phyloP scores from a whole-genome alignment of 116 monocot genomes.

The Dioscorea cayenensis region DNA sequence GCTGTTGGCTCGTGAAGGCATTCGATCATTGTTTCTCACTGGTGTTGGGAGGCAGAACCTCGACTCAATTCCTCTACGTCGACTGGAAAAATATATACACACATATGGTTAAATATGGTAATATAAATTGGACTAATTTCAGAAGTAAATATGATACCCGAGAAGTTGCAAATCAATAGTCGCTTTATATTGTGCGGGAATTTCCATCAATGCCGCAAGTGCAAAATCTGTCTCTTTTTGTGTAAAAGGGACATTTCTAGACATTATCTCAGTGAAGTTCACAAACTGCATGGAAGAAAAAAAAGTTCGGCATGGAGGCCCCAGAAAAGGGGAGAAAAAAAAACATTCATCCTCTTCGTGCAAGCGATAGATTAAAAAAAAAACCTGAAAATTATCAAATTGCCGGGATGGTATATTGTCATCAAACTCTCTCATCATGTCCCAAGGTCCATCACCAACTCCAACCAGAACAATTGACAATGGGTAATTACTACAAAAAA shows the following conservation, averaged over 20 bases:
- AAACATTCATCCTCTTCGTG: too few relatives aligned
- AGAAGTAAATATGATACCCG: conserved; percentile 24
- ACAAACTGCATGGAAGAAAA: conserved; percentile 46
- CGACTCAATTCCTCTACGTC: conserved; percentile 29
- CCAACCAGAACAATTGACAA: conserved; percentile 89
- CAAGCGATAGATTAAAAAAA: background rate
- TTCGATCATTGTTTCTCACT: conserved; percentile 19
- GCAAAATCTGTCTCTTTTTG: conserved; percentile 73
- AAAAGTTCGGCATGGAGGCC: background rate
- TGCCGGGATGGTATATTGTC: conserved; percentile 81
- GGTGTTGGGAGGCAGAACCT: conserved; percentile 61
- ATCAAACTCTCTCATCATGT: conserved; percentile 90
- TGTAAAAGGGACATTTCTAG: conserved; percentile 29
- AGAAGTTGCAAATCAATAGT: conserved; percentile 69
- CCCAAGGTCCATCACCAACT: conserved; percentile 96
- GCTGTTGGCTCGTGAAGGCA: conserved; percentile 32
- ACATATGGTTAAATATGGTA: background rate
- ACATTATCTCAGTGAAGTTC: conserved; percentile 86
- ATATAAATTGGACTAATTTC: background rate
- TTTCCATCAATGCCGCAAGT: conserved; percentile 70
- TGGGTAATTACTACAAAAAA: conserved; percentile 55
- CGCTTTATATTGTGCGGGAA: conserved; percentile 73
- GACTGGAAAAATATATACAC: conserved; percentile 25
- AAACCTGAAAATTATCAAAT: conserved; percentile 94
- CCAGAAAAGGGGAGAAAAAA: too few relatives aligned